Conservation (phyloP, 768 basidiomycete genomes). For the Pisolithus tinctorius region DNA sequence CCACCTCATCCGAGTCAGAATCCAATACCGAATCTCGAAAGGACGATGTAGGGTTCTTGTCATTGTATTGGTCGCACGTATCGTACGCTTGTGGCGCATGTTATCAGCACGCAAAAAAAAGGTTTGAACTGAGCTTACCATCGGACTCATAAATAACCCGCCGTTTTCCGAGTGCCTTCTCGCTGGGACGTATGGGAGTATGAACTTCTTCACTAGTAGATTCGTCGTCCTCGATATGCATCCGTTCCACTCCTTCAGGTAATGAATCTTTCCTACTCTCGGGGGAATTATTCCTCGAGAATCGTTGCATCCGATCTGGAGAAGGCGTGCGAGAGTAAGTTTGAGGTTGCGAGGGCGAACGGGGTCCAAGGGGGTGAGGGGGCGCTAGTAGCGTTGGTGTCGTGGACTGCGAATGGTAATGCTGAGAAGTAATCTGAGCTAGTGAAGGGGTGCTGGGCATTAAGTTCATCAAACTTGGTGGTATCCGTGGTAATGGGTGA, state of each 20-base stretch:
- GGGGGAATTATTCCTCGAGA: conserved; percentile 16
- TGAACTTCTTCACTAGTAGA: conserved; percentile 22
- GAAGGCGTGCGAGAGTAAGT: conserved; percentile 64
- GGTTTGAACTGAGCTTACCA: conserved; percentile 27
- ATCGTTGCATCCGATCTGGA: conserved; percentile 37
- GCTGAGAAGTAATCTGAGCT: conserved; percentile 12
- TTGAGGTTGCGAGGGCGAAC: conserved; percentile 43
- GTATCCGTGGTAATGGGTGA: conserved; percentile 35
- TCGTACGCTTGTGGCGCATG: conserved; percentile 35
- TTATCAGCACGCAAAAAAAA: neutral
- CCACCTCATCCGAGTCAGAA: conserved; percentile 44
- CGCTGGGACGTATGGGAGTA: conserved; percentile 60
- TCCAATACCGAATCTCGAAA: conserved; percentile 32
- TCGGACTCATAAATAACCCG: conserved; percentile 48
- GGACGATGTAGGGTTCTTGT: conserved; percentile 29
- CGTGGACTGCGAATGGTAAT: conserved; percentile 21
- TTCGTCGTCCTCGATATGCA: conserved; percentile 20
- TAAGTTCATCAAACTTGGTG: conserved; percentile 22
- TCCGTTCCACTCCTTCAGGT: conserved; percentile 22
- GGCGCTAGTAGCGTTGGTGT: conserved; percentile 44
- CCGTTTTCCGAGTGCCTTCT: conserved; percentile 85
- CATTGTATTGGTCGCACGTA: conserved; percentile 50
- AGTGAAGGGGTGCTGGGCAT: conserved; percentile 10
- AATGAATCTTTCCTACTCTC: conserved; percentile 19
- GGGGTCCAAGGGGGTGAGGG: conserved; percentile 71